A percentile compares a stretch with the other conserved stretches of the same genome.
These are phyloP conservation scores for Metarhizium album DNA, from an alignment of 2,329 filamentous ascomycete genomes.

Conservation along the genomic window DNA sequence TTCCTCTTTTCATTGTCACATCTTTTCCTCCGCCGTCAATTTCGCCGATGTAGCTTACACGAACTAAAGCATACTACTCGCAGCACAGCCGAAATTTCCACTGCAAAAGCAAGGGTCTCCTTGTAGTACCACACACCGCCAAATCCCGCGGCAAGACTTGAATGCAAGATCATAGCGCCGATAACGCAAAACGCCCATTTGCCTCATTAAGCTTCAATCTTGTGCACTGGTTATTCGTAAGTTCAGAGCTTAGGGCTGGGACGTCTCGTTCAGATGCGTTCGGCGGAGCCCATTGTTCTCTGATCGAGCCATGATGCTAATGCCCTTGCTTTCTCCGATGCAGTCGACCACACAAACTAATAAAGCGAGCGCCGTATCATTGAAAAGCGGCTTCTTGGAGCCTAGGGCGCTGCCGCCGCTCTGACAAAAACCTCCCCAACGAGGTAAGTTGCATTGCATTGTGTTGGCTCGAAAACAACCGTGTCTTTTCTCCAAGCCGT, in stretches of 20 bases:
- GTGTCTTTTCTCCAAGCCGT: background rate
- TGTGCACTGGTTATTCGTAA: background rate
- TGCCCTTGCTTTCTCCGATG: background rate
- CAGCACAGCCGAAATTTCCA: background rate
- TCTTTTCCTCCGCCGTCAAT: background rate
- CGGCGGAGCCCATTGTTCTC: background rate
- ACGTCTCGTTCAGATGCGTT: background rate
- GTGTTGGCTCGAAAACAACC: background rate
- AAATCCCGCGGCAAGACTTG: background rate
- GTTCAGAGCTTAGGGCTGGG: background rate
- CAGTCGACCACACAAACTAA: background rate
- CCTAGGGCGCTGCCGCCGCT: too few relatives aligned
- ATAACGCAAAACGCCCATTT: background rate
- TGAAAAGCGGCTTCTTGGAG: background rate
- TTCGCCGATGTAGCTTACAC: background rate
- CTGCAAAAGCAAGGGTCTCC: background rate
- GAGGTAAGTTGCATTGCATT: background rate
- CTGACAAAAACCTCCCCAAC: background rate
- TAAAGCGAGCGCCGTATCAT: background rate
- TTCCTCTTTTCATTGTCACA: too few relatives aligned
- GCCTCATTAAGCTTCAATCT: background rate
- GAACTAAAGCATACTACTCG: background rate
- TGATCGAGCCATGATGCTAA: background rate
- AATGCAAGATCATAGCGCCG: background rate
- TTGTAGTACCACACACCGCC: background rate